phyloP scores from a whole-genome alignment of 1,284 basidiomycete species.

The Cutaneotrichosporon curvatum region DNA sequence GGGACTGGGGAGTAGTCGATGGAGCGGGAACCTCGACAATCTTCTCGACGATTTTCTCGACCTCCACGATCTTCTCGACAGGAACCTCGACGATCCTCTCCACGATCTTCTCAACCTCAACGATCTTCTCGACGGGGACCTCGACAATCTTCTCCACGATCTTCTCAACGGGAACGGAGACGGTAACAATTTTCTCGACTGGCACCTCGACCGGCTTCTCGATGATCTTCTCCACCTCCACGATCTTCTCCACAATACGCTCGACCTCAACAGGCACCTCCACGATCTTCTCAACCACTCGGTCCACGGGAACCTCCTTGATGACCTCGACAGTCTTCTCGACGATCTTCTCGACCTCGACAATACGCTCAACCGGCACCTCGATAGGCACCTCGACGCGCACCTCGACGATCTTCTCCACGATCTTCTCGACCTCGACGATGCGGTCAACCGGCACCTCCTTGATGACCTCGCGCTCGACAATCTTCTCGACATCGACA shows the following conservation, averaged over 20 bases:
- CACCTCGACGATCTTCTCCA: slow-evolving; percentile 41
- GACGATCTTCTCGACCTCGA: slow-evolving; percentile 31
- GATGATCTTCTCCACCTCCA: slow-evolving; percentile 38
- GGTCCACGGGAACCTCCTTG: slow-evolving; percentile 39
- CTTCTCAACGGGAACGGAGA: slow-evolving; percentile 37
- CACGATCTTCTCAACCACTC: slow-evolving; percentile 41
- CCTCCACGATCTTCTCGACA: slow-evolving; percentile 39
- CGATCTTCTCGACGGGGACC: slow-evolving; percentile 24
- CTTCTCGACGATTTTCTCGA: slow-evolving; percentile 35
- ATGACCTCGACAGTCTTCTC: slow-evolving; percentile 40
- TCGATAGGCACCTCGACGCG: slow-evolving; percentile 34
- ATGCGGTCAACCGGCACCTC: slow-evolving; percentile 35
- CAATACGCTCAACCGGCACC: slow-evolving; percentile 30
- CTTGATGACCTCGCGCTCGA: slow-evolving; percentile 38
- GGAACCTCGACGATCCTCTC: slow-evolving; percentile 36
- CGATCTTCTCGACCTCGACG: slow-evolving; percentile 42
- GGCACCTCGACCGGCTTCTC: slow-evolving; percentile 34
- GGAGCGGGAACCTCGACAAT: slow-evolving; percentile 27
- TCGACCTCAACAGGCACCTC: slow-evolving; percentile 45
- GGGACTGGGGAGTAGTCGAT: neutral
- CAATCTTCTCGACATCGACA: slow-evolving; percentile 39
- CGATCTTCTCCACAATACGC: slow-evolving; percentile 42
- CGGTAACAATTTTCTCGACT: slow-evolving; percentile 30
- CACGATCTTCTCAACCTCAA: slow-evolving; percentile 25
- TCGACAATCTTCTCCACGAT: slow-evolving; percentile 43